Base-by-base conservation (phyloP, 768 basidiomycete genomes). In the Lactifluus subvellereus region DNA sequence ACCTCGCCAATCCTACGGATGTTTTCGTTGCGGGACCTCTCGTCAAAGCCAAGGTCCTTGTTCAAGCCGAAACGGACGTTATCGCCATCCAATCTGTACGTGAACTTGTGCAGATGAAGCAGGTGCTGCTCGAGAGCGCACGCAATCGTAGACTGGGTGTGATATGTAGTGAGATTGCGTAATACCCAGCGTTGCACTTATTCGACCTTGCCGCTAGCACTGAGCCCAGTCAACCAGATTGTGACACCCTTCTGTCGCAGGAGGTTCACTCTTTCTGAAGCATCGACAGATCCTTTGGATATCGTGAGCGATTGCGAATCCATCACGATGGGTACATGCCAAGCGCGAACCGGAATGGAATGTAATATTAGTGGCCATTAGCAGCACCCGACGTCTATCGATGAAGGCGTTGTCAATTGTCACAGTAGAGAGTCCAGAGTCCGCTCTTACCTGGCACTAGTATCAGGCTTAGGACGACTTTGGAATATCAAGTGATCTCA, bases 1-100 rank as follows among this genome's bases (percentile, higher is more conserved):
- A 91, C 94, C 86, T 99, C 96, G 68, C 94, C 93, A 65, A 98
- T 97, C 60, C 97, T 82, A 56, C 97, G 87, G 71, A 99, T 98
- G 76, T 99, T 95, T 76, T 97, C 92, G 66, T 89, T 90, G 59
- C 94, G 83, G 54, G 94, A 94, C 71, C 84, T 86, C 71, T 94
- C 92, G 68, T 92, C 89, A 70, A 98, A 98, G 4, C 93, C 92
- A 45, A 98, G 86, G 72, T 97, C 94, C 76, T 90, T 98, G 81
- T 98, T 99, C 56, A 99, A 78, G 8, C 97, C 97, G 70, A 96
- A 93, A 65, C 97, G 86, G 59, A 99, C 79, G 72, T 94, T 95
- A 77, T 98, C 97, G 3, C 97, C 97, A 70, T 99, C 97, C 40
- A 99, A 82, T 30, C 96, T 86, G 75, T 98, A 98, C 48, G 87